Evolutionary conservation across 2,329 filamentous ascomycete species (phyloP).

Genomic region (Aureobasidium pullulans): DNA sequence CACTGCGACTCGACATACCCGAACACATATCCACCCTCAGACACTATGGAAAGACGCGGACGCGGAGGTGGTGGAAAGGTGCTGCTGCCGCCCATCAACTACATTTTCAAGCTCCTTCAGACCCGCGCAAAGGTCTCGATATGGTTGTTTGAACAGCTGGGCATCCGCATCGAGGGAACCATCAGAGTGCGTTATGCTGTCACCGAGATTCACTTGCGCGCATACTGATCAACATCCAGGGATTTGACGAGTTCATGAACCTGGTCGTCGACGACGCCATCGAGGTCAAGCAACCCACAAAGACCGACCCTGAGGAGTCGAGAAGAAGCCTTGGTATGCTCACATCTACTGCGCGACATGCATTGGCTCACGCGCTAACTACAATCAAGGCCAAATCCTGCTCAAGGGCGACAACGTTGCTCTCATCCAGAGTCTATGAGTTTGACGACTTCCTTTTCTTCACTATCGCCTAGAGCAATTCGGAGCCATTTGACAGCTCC

Average conservation of each 20-base stretch:
- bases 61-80: conserved; percentile 53
- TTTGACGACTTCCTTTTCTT: not conserved
- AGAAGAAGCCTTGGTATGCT: conserved; percentile 68
- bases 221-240: conserved; percentile 45
- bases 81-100: conserved; percentile 71
- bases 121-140: conserved; percentile 80
- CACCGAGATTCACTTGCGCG: conserved; percentile 13
- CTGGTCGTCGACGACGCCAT: conserved; percentile 91
- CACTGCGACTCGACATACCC: not conserved
- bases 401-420: conserved; percentile 86
- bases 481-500: not conserved
- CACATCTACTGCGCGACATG: not conserved
- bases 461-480: not conserved
- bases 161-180: conserved; percentile 90
- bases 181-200: conserved; percentile 60
- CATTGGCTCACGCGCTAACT: conserved; percentile 11
- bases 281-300: conserved; percentile 79
- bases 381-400: conserved; percentile 63
- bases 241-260: conserved; percentile 99
- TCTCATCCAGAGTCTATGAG: conserved; percentile 51
- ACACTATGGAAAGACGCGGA: conserved; percentile 47
- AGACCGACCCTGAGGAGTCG: conserved; percentile 67
- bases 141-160: conserved; percentile 95
- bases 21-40: not conserved
- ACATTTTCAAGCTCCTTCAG: conserved; percentile 88